Conservation (phyloP, 164 flowering plant genomes). For the Kingdonia uniflora region DNA sequence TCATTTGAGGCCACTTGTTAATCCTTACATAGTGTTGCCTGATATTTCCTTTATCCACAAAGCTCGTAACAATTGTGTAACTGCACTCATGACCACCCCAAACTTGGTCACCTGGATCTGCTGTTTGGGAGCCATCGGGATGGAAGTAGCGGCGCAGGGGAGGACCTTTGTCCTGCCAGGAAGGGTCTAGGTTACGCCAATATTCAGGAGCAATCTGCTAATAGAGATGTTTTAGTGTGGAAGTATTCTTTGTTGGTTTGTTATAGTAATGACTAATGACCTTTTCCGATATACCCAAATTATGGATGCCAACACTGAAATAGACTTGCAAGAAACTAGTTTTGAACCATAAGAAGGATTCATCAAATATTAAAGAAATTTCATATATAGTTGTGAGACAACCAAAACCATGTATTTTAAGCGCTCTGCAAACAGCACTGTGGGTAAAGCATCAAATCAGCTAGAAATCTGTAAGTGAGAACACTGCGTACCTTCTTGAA, state of each 20-base stretch:
- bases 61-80: constrained; percentile 52
- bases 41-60: constrained; percentile 44
- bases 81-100: constrained; percentile 86
- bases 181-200: constrained; percentile 73
- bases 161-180: constrained; percentile 56
- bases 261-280: no score
- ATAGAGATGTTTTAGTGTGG: not conserved
- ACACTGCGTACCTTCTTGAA: constrained; percentile 19
- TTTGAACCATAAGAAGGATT: no score
- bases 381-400: no score
- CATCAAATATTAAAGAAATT: no score
- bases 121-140: constrained; percentile 59
- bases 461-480: no score
- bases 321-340: no score
- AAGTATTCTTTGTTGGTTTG: not conserved
- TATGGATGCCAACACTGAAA: no score
- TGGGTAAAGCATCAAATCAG: no score
- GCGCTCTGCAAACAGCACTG: no score
- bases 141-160: constrained; percentile 74
- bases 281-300: no score
- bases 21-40: constrained; percentile 76
- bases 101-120: constrained; percentile 54
- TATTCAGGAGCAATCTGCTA: constrained; percentile 63
- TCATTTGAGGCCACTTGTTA: constrained; percentile 63
- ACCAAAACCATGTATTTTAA: no score